phyloP scores from a whole-genome alignment of 2,329 filamentous ascomycete species.

The Aspergillus sp. region DNA sequence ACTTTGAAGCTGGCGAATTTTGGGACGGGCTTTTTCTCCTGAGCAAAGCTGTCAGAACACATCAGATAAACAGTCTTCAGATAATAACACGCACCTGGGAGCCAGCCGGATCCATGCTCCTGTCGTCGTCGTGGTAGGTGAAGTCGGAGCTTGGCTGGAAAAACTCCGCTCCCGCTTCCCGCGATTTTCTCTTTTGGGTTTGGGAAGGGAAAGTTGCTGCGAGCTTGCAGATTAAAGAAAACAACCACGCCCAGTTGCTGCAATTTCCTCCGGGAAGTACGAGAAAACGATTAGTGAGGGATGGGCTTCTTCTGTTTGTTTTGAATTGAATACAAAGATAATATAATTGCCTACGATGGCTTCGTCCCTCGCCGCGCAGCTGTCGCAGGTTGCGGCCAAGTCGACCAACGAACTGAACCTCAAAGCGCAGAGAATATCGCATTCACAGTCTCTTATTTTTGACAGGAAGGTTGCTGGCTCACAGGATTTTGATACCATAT shows the following conservation, averaged over 20 bases:
- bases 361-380: conserved; percentile 81
- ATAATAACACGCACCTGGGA: conserved; percentile 24
- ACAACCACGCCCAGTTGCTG: neutral
- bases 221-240: neutral
- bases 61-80: neutral
- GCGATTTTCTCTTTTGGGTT: conserved; percentile 13
- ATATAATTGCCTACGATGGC: conserved; percentile 50
- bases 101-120: conserved; percentile 30
- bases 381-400: conserved; percentile 83
- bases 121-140: conserved; percentile 6
- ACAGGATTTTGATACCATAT: conserved; percentile 86
- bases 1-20: conserved; percentile 69
- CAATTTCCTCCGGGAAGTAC: neutral
- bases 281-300: conserved; percentile 9
- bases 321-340: conserved; percentile 4
- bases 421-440: conserved; percentile 83
- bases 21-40: conserved; percentile 45
- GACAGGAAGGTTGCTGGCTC: conserved; percentile 73
- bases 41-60: conserved; percentile 1
- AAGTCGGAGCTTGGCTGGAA: conserved; percentile 14
- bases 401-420: conserved; percentile 86
- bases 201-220: conserved; percentile 25
- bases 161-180: conserved; percentile 13
- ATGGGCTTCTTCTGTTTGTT: conserved; percentile 11
- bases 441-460: conserved; percentile 92